These are phyloP conservation scores for Suillus occidentalis DNA, from an alignment of 768 basidiomycete species.

Conservation along the genomic window DNA sequence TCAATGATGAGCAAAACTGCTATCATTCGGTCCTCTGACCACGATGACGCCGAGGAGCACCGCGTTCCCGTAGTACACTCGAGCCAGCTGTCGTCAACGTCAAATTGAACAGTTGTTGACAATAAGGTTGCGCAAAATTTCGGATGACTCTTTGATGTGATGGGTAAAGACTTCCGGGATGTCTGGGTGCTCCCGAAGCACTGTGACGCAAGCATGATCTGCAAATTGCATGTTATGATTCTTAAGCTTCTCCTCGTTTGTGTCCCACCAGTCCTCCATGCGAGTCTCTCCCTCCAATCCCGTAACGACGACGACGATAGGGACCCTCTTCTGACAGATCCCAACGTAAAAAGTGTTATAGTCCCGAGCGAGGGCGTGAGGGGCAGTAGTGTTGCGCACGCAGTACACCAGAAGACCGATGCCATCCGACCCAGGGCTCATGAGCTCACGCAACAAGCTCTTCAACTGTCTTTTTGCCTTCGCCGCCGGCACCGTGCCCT, in stretches of 20 bases:
- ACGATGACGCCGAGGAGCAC: slow-evolving; percentile 18
- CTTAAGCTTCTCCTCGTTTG: slow-evolving; percentile 34
- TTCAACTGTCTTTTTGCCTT: slow-evolving; percentile 19
- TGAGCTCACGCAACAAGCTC: slow-evolving; percentile 17
- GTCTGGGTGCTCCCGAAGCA: slow-evolving; percentile 18
- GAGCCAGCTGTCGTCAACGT: background rate
- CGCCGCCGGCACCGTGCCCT: slow-evolving; percentile 11
- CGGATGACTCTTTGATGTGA: slow-evolving; percentile 17
- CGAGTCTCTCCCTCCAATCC: slow-evolving; percentile 35
- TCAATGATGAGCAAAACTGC: slow-evolving; percentile 8
- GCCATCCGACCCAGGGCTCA: slow-evolving; percentile 22
- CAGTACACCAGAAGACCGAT: slow-evolving; percentile 42
- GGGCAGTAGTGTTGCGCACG: slow-evolving; percentile 35
- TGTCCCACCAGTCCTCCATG: slow-evolving; percentile 34
- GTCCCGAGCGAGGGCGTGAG: slow-evolving; percentile 26
- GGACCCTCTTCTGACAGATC: slow-evolving; percentile 38
- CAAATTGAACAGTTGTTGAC: slow-evolving; percentile 14
- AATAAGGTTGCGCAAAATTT: slow-evolving; percentile 24
- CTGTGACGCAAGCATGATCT: slow-evolving; percentile 45
- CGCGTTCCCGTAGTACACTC: slow-evolving; percentile 11
- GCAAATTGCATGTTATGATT: slow-evolving; percentile 34
- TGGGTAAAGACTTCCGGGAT: background rate
- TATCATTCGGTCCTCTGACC: slow-evolving; percentile 14
- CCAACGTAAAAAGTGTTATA: slow-evolving; percentile 39
- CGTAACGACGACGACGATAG: slow-evolving; percentile 37